phyloP scores from a whole-genome alignment of 306 rosid genomes.

The Quercus variabilis region DNA sequence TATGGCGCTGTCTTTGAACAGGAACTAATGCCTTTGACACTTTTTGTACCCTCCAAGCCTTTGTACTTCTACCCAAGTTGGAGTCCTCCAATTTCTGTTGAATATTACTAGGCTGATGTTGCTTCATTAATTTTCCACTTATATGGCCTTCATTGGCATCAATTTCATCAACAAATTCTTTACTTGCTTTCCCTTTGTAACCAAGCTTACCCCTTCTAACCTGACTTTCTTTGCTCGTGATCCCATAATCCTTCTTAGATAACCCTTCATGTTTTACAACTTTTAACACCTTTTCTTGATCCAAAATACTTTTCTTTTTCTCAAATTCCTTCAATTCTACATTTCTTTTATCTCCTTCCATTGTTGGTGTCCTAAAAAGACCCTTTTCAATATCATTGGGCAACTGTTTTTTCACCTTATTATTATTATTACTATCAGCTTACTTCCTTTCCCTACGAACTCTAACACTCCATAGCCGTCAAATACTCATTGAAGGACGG shows the following conservation, averaged over 20 bases:
- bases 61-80: constrained; percentile 12
- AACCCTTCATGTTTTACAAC: constrained; percentile 16
- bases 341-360: constrained; percentile 26
- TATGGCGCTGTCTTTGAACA: constrained; percentile 1
- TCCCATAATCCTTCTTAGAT: constrained; percentile 4
- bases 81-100: constrained; percentile 24
- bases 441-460: constrained; percentile 32
- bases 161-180: constrained; percentile 24
- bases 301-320: not conserved
- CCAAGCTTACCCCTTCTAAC: not conserved
- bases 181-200: constrained; percentile 18
- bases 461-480: constrained; percentile 72
- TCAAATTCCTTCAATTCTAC: constrained; percentile 13
- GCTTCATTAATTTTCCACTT: constrained; percentile 28
- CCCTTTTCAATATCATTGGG: constrained; percentile 16
- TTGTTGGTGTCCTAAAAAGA: constrained; percentile 17
- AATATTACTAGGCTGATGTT: constrained; percentile 19
- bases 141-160: constrained; percentile 22
- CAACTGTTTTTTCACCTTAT: constrained; percentile 23
- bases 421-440: not conserved
- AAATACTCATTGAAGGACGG: constrained; percentile 77
- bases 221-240: constrained; percentile 11
- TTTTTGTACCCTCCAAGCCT: constrained; percentile 20
- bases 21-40: not conserved
- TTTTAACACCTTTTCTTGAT: constrained; percentile 20